Conservation (phyloP, 2,329 filamentous ascomycete genomes). For the Epichloe sibirici region DNA sequence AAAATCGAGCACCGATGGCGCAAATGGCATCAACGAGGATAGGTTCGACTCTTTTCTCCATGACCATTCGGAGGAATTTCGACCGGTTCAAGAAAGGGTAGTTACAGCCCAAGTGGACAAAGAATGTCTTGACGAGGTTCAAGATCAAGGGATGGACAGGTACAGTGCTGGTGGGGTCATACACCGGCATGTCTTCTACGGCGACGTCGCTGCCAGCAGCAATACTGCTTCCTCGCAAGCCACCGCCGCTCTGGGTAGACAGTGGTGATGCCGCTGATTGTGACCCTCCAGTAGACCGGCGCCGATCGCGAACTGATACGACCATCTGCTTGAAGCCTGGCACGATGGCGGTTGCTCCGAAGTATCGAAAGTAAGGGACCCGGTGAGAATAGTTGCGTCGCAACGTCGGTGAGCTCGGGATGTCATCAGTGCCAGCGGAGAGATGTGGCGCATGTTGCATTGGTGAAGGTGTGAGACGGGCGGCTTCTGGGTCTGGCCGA, state of each 20-base stretch:
- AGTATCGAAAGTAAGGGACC: conserved; percentile 83
- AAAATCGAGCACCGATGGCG: conserved; percentile 71
- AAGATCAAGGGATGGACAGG: conserved; percentile 66
- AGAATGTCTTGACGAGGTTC: conserved; percentile 69
- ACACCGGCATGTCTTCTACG: conserved; percentile 53
- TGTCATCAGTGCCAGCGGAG: conserved; percentile 12
- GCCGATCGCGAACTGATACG: conserved; percentile 56
- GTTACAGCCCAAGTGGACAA: conserved; percentile 69
- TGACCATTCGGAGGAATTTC: conserved; percentile 61
- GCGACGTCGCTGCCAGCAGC: conserved; percentile 30
- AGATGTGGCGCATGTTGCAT: conserved; percentile 6
- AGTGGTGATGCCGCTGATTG: conserved; percentile 41
- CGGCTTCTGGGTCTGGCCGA: not conserved
- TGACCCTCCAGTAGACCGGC: conserved; percentile 45
- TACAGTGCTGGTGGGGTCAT: conserved; percentile 58
- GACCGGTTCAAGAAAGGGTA: conserved; percentile 70
- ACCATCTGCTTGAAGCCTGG: conserved; percentile 92
- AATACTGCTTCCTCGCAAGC: conserved; percentile 26
- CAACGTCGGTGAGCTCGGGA: conserved; percentile 29
- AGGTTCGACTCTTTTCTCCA: conserved; percentile 69
- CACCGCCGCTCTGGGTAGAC: conserved; percentile 25
- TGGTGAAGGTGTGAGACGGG: conserved; percentile 6
- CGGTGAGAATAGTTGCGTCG: conserved; percentile 45
- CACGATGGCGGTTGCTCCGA: conserved; percentile 82
- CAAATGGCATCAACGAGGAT: conserved; percentile 83